A percentile compares a stretch with the other conserved stretches of the same genome.
Conservation (phyloP, 2,329 filamentous ascomycete species). For the Botrytis paeoniae region DNA sequence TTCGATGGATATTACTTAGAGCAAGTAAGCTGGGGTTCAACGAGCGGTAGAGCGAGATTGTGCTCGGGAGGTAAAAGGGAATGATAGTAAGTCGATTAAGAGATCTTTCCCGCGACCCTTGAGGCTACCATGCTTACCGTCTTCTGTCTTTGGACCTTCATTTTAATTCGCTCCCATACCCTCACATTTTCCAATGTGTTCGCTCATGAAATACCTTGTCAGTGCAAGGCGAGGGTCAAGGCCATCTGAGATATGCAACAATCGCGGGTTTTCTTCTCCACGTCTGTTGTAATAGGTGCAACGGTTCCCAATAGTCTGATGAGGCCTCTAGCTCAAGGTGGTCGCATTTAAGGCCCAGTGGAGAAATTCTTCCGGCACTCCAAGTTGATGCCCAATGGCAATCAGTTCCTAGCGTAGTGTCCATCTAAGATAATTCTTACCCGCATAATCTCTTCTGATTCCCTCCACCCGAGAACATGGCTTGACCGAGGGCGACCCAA, state of each 20-base stretch:
- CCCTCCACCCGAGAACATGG: background rate
- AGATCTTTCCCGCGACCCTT: background rate
- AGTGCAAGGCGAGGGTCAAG: slow-evolving; percentile 3
- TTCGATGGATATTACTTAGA: background rate
- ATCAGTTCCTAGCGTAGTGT: too few species aligned
- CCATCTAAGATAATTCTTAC: background rate
- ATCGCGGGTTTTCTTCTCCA: background rate
- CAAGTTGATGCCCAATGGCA: background rate
- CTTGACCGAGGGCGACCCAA: background rate
- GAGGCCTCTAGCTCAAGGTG: background rate
- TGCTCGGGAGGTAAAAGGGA: too few species aligned
- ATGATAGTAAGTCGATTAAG: background rate
- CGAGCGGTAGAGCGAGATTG: background rate
- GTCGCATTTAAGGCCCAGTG: background rate
- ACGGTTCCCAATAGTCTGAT: background rate
- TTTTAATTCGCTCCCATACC: background rate
- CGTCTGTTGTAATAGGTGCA: background rate
- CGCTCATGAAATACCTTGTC: background rate
- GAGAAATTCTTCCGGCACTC: background rate
- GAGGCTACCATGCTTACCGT: background rate
- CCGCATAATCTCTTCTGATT: background rate
- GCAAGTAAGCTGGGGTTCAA: too few species aligned
- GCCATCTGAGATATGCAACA: slow-evolving; percentile 7
- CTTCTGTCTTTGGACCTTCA: background rate
- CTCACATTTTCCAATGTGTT: background rate